phyloP scores from a whole-genome alignment of 371 early-diverging fungal genomes.

The Saksenaea oblongispora region DNA sequence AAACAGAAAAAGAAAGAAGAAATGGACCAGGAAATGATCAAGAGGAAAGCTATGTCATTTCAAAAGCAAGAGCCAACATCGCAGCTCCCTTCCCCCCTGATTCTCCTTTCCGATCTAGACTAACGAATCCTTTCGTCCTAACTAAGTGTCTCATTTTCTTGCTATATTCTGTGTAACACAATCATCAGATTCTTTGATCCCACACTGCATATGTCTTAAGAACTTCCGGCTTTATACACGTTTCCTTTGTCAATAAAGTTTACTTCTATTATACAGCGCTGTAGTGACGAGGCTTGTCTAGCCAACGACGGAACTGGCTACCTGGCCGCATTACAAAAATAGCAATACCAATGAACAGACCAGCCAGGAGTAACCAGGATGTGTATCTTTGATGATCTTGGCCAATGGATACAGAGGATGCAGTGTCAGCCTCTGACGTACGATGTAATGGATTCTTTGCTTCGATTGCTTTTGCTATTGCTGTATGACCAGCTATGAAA shows the following conservation, averaged over 20 bases:
- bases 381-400: background rate
- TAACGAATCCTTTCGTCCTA: background rate
- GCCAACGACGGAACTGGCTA: background rate
- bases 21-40: background rate
- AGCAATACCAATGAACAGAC: background rate
- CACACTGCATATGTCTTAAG: too few species aligned
- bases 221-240: background rate
- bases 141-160: background rate
- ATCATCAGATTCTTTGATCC: too few species aligned
- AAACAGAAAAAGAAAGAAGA: background rate
- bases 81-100: background rate
- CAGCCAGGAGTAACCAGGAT: background rate
- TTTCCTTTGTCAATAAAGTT: background rate
- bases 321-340: conserved; percentile 1
- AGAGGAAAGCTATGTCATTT: background rate
- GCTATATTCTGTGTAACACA: too few species aligned
- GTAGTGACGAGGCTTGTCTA: background rate
- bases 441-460: conserved; percentile 2
- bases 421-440: background rate
- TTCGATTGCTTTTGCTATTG: conserved; percentile 23
- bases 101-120: background rate
- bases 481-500: conserved; percentile 26
- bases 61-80: background rate
- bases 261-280: background rate
- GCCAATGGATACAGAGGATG: background rate